Evolutionary conservation across 768 basidiomycete species (phyloP), one percentile per base, ranked within the genome.

Genomic region (Termitomyces sp.): DNA sequence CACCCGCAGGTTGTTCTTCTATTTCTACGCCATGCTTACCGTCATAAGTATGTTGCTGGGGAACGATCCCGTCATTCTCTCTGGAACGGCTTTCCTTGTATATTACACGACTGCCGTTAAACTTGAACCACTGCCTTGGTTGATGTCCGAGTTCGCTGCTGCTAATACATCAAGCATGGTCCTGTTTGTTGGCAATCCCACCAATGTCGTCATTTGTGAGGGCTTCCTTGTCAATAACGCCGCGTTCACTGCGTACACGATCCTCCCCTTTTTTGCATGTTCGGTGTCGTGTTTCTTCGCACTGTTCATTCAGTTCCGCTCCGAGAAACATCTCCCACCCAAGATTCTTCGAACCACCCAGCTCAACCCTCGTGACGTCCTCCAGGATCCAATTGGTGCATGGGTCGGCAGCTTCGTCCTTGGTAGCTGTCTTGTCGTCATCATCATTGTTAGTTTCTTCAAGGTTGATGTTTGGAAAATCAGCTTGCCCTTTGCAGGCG

Each of bases 1-100:
- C n/a, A 92, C 91, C 12, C 77, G 79, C 62, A 84, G 74, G 53
- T 79, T 96, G 0, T 95, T 88, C 71, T 70, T 89, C 39, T 89
- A 89, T 63, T 89, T 97, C 70, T 98, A 93, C 70, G 48, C 86
- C 65, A 87, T 97, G 80, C 87, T 96, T 68, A 87, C 91, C 18
- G 66, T 83, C 20, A 78, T 87, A 58, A 95, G 93, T 41, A 78
- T 89, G 48, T 66, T 95, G 2, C 76, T 97, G 33, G 96, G 95
- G 13, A 97, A 98, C 68, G 93, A 98, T 71, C 96, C 95, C 0
- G 84, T 98, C 67, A 91, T 98, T 60, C 82, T 98, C 51, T 93
- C 89, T 12, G 95, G 95, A 3, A 97, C 95, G 0, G 88, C 88
- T 2, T 97, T 98, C 72, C 74, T 97, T 36, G 89, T 88, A 5